phyloP scores from a whole-genome alignment of 805 yeast genomes.

The Pichia exigua region DNA sequence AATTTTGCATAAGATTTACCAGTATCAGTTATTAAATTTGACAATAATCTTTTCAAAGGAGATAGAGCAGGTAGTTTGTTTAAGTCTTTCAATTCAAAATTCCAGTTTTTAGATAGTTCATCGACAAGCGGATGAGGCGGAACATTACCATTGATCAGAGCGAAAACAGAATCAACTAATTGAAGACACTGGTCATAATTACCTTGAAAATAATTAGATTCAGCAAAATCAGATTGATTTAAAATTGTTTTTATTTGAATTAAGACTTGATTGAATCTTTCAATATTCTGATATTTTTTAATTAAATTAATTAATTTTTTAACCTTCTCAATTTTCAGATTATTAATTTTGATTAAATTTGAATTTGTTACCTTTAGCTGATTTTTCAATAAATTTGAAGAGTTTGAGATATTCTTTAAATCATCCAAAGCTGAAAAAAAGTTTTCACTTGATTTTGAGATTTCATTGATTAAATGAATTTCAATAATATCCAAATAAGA shows the following conservation, averaged over 20 bases:
- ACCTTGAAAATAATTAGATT: constrained; percentile 35
- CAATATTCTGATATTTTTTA: constrained; percentile 50
- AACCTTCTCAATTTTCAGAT: constrained; percentile 43
- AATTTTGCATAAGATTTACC: constrained; percentile 59
- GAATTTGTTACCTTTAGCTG: constrained; percentile 39
- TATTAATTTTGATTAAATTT: constrained; percentile 40
- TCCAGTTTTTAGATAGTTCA: constrained; percentile 34
- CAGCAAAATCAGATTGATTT: constrained; percentile 43
- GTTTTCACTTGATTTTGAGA: constrained; percentile 74
- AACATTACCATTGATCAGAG: constrained; percentile 47
- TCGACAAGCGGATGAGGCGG: constrained; percentile 23
- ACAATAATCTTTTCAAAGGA: constrained; percentile 44
- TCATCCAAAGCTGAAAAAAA: constrained; percentile 83
- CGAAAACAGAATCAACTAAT: constrained; percentile 48
- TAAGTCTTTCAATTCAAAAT: constrained; percentile 35
- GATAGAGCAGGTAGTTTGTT: constrained; percentile 42
- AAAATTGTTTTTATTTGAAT: constrained; percentile 42
- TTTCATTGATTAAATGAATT: constrained; percentile 69
- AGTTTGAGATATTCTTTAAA: constrained; percentile 52
- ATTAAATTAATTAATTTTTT: constrained; percentile 41
- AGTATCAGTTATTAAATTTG: constrained; percentile 50
- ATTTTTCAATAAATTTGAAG: constrained; percentile 43
- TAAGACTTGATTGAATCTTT: constrained; percentile 53
- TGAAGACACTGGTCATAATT: constrained; percentile 50
- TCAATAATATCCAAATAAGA: constrained; percentile 83